phyloP scores from a whole-genome alignment of 139 green algal genomes.

The Picochlorum sp. region DNA sequence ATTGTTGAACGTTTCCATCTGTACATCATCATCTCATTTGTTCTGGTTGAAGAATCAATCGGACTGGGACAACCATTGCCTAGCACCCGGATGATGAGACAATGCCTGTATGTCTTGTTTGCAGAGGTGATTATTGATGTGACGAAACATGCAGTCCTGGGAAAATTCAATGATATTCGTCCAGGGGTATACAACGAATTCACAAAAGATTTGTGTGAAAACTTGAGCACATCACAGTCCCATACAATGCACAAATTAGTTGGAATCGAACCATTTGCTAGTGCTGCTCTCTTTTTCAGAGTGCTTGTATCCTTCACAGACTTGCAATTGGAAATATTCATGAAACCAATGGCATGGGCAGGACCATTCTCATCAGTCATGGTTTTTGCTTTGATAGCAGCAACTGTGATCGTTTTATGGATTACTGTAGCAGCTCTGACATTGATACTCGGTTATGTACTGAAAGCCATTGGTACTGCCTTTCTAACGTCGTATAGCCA shows the following conservation, averaged over 20 bases:
- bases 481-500: too few relatives aligned
- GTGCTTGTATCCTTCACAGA: conserved; percentile 21
- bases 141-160: conserved; percentile 81
- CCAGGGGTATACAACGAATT: conserved; percentile 76
- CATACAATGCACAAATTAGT: conserved; percentile 52
- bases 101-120: conserved; percentile 33
- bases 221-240: conserved; percentile 38
- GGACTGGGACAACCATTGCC: conserved; percentile 17
- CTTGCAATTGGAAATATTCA: background rate
- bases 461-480: too few relatives aligned
- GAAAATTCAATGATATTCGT: conserved; percentile 82
- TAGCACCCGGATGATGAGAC: conserved; percentile 30
- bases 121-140: conserved; percentile 70
- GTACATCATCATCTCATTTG: conserved; percentile 63
- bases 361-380: background rate
- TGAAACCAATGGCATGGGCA: background rate
- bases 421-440: too few relatives aligned
- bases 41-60: conserved; percentile 74
- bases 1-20: conserved; percentile 84
- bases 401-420: too few relatives aligned
- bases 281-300: conserved; percentile 55
- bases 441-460: too few relatives aligned
- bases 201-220: conserved; percentile 63
- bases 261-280: conserved; percentile 61
- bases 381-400: background rate